Evolutionary conservation across 371 early-diverging fungal genomes (phyloP).

Genomic region (Mucor piriformis): DNA sequence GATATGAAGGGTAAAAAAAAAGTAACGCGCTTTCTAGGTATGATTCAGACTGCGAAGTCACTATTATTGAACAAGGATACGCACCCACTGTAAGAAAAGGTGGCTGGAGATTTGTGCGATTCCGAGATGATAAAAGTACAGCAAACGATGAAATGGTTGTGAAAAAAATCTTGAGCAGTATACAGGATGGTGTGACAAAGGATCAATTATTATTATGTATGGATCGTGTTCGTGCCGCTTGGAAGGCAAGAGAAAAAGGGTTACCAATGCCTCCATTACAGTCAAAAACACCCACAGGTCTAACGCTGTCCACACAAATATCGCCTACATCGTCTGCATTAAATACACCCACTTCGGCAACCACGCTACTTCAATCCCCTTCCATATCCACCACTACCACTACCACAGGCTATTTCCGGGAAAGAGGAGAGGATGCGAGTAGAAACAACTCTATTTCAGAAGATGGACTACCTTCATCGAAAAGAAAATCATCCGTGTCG

Average conservation of each 20-base stretch:
- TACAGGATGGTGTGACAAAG: conserved; percentile 59
- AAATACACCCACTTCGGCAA: conserved; percentile 6
- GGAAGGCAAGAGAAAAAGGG: conserved; percentile 65
- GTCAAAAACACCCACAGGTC: not conserved
- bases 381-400: not conserved
- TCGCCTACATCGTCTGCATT: conserved; percentile 4
- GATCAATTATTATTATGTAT: conserved; percentile 49
- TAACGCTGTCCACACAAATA: not conserved
- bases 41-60: conserved; percentile 60
- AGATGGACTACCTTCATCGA: conserved; percentile 1
- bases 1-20: not conserved
- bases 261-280: conserved; percentile 34
- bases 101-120: conserved; percentile 71
- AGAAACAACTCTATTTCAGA: conserved; percentile 18
- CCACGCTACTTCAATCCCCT: conserved; percentile 8
- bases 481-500: conserved; percentile 14
- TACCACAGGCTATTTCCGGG: conserved; percentile 12
- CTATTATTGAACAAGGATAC: conserved; percentile 65
- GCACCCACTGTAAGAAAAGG: conserved; percentile 60
- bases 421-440: conserved; percentile 1
- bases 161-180: conserved; percentile 53
- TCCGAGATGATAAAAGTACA: conserved; percentile 70
- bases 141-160: conserved; percentile 69
- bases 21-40: conserved; percentile 42
- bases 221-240: conserved; percentile 60